Evolutionary conservation across 164 flowering plant species (phyloP).

Genomic region (Nymphaea thermarum): DNA sequence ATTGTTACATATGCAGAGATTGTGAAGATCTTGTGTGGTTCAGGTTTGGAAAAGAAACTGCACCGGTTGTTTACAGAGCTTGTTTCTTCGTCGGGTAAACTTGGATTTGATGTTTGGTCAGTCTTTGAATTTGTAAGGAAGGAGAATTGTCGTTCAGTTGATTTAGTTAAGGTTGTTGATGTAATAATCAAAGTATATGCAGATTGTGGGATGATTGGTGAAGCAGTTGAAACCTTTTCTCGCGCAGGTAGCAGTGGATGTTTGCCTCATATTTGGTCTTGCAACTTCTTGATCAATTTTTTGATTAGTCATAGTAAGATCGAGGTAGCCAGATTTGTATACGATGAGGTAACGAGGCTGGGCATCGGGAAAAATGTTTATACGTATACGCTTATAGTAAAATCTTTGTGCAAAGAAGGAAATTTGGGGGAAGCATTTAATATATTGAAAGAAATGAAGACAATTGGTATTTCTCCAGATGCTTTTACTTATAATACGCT

Average conservation of each 20-base stretch:
- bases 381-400: constrained; percentile 44
- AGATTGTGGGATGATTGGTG: constrained; percentile 39
- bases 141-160: constrained; percentile 7
- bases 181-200: constrained; percentile 46
- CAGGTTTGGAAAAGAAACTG: constrained; percentile 30
- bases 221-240: constrained; percentile 41
- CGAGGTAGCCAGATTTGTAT: constrained; percentile 33
- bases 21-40: constrained; percentile 31
- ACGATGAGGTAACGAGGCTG: constrained; percentile 29
- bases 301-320: constrained; percentile 33
- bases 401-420: constrained; percentile 41
- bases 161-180: constrained; percentile 23
- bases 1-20: constrained; percentile 32
- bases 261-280: constrained; percentile 31
- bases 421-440: constrained; percentile 31
- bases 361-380: constrained; percentile 51
- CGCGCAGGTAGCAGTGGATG: constrained; percentile 19
- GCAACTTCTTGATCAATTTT: constrained; percentile 49
- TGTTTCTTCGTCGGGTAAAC: constrained; percentile 16
- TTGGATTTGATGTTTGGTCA: constrained; percentile 23
- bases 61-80: constrained; percentile 38
- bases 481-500: constrained; percentile 29
- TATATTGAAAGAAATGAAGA: constrained; percentile 41
- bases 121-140: constrained; percentile 30
- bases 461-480: constrained; percentile 32